Conservation (phyloP, 805 yeast species). For the Lachancea sp. region DNA sequence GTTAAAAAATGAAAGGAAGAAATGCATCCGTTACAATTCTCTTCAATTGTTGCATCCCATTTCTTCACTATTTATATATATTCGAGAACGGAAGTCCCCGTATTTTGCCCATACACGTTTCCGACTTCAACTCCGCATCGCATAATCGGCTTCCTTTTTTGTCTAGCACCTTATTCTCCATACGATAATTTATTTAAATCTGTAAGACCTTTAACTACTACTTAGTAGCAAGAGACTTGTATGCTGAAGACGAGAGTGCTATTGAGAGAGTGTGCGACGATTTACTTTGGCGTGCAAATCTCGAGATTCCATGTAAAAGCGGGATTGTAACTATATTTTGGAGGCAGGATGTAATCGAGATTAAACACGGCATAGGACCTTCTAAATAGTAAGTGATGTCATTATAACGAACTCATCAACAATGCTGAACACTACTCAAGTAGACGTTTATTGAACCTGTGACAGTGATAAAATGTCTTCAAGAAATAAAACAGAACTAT, state of each 20-base stretch:
- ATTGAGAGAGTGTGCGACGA: too few species aligned
- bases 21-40: background rate
- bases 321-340: too few species aligned
- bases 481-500: too few species aligned
- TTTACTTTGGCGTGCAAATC: too few species aligned
- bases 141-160: slow-evolving; percentile 1
- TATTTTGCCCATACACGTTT: slow-evolving; percentile 1
- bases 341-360: too few species aligned
- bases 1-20: background rate
- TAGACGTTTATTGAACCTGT: too few species aligned
- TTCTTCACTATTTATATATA: slow-evolving; percentile 1
- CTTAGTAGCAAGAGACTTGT: background rate
- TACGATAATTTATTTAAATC: slow-evolving; percentile 1
- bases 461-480: too few species aligned
- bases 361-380: too few species aligned
- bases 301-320: too few species aligned
- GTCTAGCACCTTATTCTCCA: background rate
- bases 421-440: too few species aligned
- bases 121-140: background rate
- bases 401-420: too few species aligned
- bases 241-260: background rate
- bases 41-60: background rate
- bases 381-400: too few species aligned
- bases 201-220: background rate
- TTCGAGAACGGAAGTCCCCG: slow-evolving; percentile 1